Base-by-base conservation (phyloP, 1,284 basidiomycete genomes). In the Exobasidium cylindrosporum region DNA sequence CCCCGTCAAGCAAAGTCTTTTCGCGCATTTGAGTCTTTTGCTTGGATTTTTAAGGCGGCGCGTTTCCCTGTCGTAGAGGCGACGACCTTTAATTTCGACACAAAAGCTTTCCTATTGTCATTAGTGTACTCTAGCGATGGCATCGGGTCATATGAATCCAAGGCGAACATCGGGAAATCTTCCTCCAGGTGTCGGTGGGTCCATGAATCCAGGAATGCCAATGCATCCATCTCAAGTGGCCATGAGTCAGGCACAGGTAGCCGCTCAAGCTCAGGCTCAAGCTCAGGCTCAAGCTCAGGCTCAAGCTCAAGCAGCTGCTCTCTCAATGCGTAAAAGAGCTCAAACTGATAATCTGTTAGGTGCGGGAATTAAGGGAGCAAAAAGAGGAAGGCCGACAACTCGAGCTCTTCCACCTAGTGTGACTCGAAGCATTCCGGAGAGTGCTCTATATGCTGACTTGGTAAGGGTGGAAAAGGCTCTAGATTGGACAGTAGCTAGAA, bases 401-500 rank as follows among this genome's bases (percentile, higher is more conserved):
- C 89, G 88, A 80, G 85, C 85, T 43, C 82, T 92, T 29, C 90
- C 90, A 0, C 87, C 54, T 84, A 93, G 72, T 85, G 88, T 21
- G 89, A 95, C 81, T 61, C 61, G 70, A n/a, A 68, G 69, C 32
- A 68, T 78, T 29, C 76, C 74, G 21, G 76, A 78, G 58, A 76
- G 91, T 24, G 85, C 85, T 58, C 90, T 95, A 84, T 97, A 97
- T 81, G 85, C 87, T 62, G 87, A 90, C 73, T 83, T 97, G 31
- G 83, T 94, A 52, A 88, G 90, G 64, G 89, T 92, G 85, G 94
- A 97, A 81, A 86, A 89, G 65, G 90, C 89, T 79, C 84, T 97
- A 10, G 94, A 97, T 81, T 97, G 95, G 95, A 95, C 91, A 4
- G 88, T 96, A 81, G 87, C 87, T 70, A 84, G 95, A 68, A 96